Conservation (phyloP, 768 basidiomycete species). For the Termitomyces sp. region DNA sequence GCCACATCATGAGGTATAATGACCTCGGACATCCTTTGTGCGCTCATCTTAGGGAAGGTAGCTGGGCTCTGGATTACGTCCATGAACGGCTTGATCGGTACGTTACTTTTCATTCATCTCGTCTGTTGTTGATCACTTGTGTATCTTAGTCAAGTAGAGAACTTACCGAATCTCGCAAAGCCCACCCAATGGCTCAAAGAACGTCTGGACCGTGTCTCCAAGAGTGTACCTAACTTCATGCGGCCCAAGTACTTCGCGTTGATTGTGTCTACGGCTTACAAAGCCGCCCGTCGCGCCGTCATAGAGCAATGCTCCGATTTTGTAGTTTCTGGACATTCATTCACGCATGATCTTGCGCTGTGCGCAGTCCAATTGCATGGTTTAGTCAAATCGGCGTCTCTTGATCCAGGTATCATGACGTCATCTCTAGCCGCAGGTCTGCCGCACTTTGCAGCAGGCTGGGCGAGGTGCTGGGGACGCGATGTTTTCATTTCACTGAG, state of each 20-base stretch:
- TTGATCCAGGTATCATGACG: slow-evolving; percentile 63
- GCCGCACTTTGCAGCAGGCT: slow-evolving; percentile 88
- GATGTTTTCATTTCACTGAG: slow-evolving; percentile 91
- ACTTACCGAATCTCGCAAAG: slow-evolving; percentile 61
- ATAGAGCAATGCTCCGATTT: slow-evolving; percentile 90
- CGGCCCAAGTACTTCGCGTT: slow-evolving; percentile 96
- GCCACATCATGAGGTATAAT: slow-evolving; percentile 81
- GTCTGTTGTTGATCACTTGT: slow-evolving; percentile 3
- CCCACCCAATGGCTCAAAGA: slow-evolving; percentile 84
- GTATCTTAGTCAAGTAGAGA: slow-evolving; percentile 48
- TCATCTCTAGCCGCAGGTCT: slow-evolving; percentile 92
- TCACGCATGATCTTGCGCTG: slow-evolving; percentile 87
- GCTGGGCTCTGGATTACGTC: slow-evolving; percentile 92
- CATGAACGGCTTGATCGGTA: slow-evolving; percentile 64
- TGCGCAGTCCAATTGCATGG: slow-evolving; percentile 90
- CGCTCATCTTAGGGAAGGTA: slow-evolving; percentile 78
- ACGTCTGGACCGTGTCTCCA: slow-evolving; percentile 79
- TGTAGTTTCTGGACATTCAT: slow-evolving; percentile 74
- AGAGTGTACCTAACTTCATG: slow-evolving; percentile 74
- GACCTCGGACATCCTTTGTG: slow-evolving; percentile 93
- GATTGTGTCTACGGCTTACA: slow-evolving; percentile 87
- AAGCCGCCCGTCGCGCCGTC: slow-evolving; percentile 76
- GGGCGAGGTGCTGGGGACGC: slow-evolving; percentile 98
- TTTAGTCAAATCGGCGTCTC: slow-evolving; percentile 82
- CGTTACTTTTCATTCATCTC: slow-evolving; percentile 25